These are phyloP conservation scores for Ustilago vetiveriae DNA, from an alignment of 1,284 basidiomycete species.

Conservation along the genomic window DNA sequence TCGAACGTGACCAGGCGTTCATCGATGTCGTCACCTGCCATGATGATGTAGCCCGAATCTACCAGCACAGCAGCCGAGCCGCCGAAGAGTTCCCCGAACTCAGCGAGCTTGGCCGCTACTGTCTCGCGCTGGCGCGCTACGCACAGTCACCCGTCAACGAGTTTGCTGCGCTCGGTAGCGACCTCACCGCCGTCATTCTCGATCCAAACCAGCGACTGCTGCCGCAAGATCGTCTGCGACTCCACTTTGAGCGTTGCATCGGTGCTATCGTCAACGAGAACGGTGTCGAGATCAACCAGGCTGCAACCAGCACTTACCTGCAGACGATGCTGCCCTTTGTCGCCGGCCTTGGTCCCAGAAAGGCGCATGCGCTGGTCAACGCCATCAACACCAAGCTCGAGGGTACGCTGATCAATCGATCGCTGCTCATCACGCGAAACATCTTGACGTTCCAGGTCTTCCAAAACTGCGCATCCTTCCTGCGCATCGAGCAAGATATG, in stretches of 20 bases:
- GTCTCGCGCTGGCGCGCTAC: conserved; percentile 91
- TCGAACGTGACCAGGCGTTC: conserved; percentile 41
- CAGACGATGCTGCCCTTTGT: conserved; percentile 88
- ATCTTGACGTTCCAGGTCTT: conserved; percentile 59
- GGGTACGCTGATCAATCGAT: conserved; percentile 62
- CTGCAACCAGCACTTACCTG: conserved; percentile 86
- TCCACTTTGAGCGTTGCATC: conserved; percentile 83
- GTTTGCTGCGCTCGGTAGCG: conserved; percentile 61
- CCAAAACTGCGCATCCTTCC: conserved; percentile 76
- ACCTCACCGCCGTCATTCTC: conserved; percentile 61
- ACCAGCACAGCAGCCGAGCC: conserved; percentile 88
- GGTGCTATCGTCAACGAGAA: conserved; percentile 90
- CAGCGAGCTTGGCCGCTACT: conserved; percentile 86
- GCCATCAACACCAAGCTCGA: conserved; percentile 58
- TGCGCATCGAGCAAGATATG: conserved; percentile 72
- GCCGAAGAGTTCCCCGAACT: conserved; percentile 85
- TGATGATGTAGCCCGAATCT: conserved; percentile 93
- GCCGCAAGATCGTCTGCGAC: conserved; percentile 82
- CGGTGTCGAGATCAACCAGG: conserved; percentile 94
- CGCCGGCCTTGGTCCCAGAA: conserved; percentile 92
- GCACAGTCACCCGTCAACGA: conserved; percentile 82
- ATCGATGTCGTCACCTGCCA: conserved; percentile 78
- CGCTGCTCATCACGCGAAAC: conserved; percentile 48
- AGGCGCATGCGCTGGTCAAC: conserved; percentile 83
- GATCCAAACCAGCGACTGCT: conserved; percentile 82